Evolutionary conservation across 2,329 filamentous ascomycete genomes (phyloP), one percentile per base, ranked within the genome.

Genomic region (Phoma sp.): DNA sequence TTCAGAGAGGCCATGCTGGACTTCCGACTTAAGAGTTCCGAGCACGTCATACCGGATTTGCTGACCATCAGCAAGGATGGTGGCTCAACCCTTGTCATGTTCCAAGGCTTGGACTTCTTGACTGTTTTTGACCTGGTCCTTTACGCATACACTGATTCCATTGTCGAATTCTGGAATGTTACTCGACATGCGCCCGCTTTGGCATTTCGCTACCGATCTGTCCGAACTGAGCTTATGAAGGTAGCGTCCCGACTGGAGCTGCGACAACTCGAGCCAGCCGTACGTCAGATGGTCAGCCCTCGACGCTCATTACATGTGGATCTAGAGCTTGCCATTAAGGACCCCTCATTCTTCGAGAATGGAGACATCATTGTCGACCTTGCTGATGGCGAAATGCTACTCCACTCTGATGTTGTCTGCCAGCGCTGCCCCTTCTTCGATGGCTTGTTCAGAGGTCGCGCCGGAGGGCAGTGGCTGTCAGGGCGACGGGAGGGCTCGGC

Each of bases 371-470:
- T 93, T 5, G 78, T 98, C 15, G 87, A 96, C 62, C 81, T 98
- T 10, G 86, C 90, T 54, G 89, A 85, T n/a, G 87, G 87, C 23
- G 78, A 82, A 47, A 77, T 92, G 28, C 78, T 80, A 12, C 87
- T 89, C 1, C 95, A 99, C 67, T 93, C 91, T 60, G 81, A 87
- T 4, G 75, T 98, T 3, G 74, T 97, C 29, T 93, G 92, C 61
- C 87, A 88, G 66, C 83, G 95, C 61, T 97, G 93, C 65, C 92
- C 92, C 0, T 99, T 97, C 81, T 99, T 99, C 61, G 82, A 93
- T 59, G 90, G 90, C 1, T 81, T 99, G 36, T 98, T 97, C 74
- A 83, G 91, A 64, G 95, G 95, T n/a, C 87, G 92, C 36, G 91
- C 95, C 7, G 83, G 84, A 33, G 95, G 95, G 0, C 84, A 85